Conservation (phyloP, 805 yeast genomes). For the Yarrowia sp. region DNA sequence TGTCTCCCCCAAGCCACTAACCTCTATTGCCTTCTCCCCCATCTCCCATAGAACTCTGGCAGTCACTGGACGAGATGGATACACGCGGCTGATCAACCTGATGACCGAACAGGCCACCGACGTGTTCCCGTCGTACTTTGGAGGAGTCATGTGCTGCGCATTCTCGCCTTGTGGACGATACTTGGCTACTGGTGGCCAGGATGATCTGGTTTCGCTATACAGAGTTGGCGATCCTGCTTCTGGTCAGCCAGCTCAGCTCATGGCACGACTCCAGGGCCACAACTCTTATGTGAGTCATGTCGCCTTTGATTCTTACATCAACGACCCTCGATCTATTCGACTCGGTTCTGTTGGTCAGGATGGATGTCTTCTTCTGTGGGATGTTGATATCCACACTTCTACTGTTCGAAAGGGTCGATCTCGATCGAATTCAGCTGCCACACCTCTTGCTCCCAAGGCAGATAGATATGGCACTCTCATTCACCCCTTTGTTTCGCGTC, state of each 20-base stretch:
- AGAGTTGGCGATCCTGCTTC: slow-evolving; percentile 47
- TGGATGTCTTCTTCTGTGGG: slow-evolving; percentile 60
- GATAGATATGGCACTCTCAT: slow-evolving; percentile 40
- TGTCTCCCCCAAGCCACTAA: slow-evolving; percentile 65
- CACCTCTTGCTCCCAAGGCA: slow-evolving; percentile 4
- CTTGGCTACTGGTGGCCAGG: slow-evolving; percentile 60
- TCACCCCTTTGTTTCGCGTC: slow-evolving; percentile 46
- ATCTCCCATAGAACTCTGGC: slow-evolving; percentile 40
- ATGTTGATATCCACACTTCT: slow-evolving; percentile 58
- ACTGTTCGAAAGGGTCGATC: slow-evolving; percentile 41
- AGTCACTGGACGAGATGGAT: slow-evolving; percentile 68
- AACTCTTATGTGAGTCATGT: slow-evolving; percentile 60
- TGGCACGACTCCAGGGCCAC: slow-evolving; percentile 59
- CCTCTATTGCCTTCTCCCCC: slow-evolving; percentile 57
- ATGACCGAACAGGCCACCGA: slow-evolving; percentile 56
- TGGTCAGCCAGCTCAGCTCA: slow-evolving; percentile 39
- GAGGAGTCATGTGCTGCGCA: slow-evolving; percentile 61
- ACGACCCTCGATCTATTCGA: slow-evolving; percentile 53
- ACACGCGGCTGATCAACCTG: slow-evolving; percentile 63
- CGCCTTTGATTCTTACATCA: slow-evolving; percentile 54
- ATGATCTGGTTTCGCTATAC: slow-evolving; percentile 58
- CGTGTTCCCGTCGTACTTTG: slow-evolving; percentile 68
- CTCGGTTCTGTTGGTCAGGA: slow-evolving; percentile 65
- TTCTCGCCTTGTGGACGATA: slow-evolving; percentile 63
- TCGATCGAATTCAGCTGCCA: slow-evolving; percentile 31